phyloP scores from a whole-genome alignment of 1,284 basidiomycete genomes.

The Sporisorium sorghi region DNA sequence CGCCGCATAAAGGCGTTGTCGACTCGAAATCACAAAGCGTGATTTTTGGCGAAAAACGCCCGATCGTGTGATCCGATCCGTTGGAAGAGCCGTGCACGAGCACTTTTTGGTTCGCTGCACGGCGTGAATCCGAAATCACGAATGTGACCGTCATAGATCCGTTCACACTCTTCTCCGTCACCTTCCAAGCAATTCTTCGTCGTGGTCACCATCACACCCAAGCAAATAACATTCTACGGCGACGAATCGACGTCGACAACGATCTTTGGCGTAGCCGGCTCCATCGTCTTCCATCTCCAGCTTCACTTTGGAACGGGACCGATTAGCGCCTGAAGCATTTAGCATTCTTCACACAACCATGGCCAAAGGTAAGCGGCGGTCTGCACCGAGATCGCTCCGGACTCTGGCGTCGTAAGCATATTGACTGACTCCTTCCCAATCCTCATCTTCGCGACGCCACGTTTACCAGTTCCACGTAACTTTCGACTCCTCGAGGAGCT shows the following conservation, averaged over 20 bases:
- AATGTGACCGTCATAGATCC: background rate
- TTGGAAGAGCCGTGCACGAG: conserved; percentile 5
- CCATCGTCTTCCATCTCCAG: background rate
- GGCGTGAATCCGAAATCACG: conserved; percentile 3
- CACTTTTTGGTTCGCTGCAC: background rate
- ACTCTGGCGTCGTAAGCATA: background rate
- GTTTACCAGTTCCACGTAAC: conserved; percentile 85
- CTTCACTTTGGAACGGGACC: background rate
- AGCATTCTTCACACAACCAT: conserved; percentile 10
- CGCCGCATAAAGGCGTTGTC: background rate
- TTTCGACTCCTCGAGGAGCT: conserved; percentile 91
- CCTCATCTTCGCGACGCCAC: background rate
- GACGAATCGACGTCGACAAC: background rate
- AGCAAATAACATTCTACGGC: background rate
- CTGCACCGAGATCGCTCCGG: background rate
- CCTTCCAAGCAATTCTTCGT: background rate
- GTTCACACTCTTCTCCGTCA: background rate
- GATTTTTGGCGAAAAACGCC: background rate
- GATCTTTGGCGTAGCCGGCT: background rate
- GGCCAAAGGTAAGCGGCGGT: conserved; percentile 32
- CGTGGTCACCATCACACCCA: background rate
- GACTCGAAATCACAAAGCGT: background rate
- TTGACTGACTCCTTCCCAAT: background rate
- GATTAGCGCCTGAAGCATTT: background rate
- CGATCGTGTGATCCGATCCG: conserved; percentile 31